Conservation (phyloP, 108 stramenopile genomes). For the Cafeteria roenbergensis region DNA sequence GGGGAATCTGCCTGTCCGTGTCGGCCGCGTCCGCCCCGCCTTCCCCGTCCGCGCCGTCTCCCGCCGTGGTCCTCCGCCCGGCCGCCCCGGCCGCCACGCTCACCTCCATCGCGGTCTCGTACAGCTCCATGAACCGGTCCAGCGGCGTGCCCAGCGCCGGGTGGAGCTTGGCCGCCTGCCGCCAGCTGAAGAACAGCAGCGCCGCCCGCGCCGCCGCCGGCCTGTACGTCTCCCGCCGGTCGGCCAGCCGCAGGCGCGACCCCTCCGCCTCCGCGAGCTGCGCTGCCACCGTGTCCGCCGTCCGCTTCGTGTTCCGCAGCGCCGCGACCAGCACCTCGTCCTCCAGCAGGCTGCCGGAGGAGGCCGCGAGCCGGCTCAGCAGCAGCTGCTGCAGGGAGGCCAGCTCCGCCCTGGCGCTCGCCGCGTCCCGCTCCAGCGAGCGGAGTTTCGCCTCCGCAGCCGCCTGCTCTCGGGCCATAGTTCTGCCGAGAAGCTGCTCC, state of each 20-base stretch:
- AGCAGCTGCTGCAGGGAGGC: constrained; percentile 40
- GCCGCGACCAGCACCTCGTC: constrained; percentile 73
- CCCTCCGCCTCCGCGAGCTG: constrained; percentile 71
- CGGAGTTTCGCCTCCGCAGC: constrained; percentile 73
- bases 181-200: constrained; percentile 70
- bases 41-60: too few species aligned
- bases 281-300: constrained; percentile 66
- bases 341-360: constrained; percentile 65
- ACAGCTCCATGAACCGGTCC: constrained; percentile 65
- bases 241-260: constrained; percentile 61
- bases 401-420: too few species aligned
- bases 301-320: constrained; percentile 70
- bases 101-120: constrained; percentile 62
- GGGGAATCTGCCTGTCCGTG: too few species aligned
- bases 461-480: constrained; percentile 73
- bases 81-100: too few species aligned
- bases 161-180: constrained; percentile 65
- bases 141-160: constrained; percentile 73
- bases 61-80: too few species aligned
- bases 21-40: too few species aligned
- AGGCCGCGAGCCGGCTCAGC: constrained; percentile 61
- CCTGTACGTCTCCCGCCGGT: constrained; percentile 74
- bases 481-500: constrained; percentile 72
- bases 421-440: constrained; percentile 68
- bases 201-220: constrained; percentile 67